A percentile compares a stretch with the other conserved stretches of the same genome.
phyloP scores from a whole-genome alignment of 768 basidiomycete genomes.

The Suillus subluteus region DNA sequence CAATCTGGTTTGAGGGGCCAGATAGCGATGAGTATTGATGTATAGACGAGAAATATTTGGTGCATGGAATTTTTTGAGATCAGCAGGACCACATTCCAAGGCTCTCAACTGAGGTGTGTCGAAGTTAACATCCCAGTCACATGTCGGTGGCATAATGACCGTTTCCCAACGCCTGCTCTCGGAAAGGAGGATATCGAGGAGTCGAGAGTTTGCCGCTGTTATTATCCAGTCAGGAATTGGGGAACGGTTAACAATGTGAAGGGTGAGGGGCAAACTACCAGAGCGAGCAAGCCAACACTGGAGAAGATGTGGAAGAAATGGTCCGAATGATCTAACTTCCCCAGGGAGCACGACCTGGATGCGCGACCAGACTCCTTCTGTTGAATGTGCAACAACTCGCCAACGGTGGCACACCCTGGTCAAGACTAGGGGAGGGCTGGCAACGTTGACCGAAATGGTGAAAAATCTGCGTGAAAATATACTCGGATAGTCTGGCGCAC shows the following conservation, averaged over 20 bases:
- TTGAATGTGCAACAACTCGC: constrained; percentile 1
- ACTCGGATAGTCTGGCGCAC: not conserved
- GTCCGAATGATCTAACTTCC: not conserved
- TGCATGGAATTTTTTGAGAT: not conserved
- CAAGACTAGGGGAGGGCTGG: not conserved
- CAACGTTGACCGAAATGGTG: not conserved
- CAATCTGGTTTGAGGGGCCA: not conserved
- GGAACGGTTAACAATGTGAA: not conserved
- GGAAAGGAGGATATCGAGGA: not conserved
- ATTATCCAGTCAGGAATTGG: not conserved
- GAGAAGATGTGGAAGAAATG: not conserved
- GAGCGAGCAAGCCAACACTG: not conserved
- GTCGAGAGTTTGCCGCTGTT: not conserved
- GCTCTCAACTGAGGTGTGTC: not conserved
- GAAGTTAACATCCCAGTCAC: not conserved
- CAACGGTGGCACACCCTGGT: not conserved
- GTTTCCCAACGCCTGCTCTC: not conserved
- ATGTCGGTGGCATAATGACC: not conserved
- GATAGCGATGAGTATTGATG: not conserved
- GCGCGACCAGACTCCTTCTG: not conserved
- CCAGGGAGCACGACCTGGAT: not conserved
- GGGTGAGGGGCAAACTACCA: not conserved
- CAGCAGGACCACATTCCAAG: not conserved
- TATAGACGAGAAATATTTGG: not conserved
- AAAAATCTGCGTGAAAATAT: not conserved